Base-by-base conservation (phyloP, 2,329 filamentous ascomycete species). In the Sporothrix pseudoabietina region DNA sequence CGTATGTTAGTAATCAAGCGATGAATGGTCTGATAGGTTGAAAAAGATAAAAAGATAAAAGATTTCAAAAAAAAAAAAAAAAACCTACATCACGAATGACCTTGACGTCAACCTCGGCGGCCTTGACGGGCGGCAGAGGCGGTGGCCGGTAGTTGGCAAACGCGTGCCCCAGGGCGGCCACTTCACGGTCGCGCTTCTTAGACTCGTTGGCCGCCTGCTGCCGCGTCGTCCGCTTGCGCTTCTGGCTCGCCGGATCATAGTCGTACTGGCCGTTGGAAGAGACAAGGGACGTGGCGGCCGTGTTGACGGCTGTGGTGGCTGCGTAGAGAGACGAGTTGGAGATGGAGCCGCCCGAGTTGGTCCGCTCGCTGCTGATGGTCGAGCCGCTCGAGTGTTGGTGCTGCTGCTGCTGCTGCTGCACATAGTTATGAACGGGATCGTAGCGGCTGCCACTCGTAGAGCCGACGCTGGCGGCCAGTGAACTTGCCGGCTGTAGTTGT, bases 61-160 rank as follows among this genome's bases (percentile, higher is more conserved):
- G 26, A 26, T n/a, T n/a, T n/a, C n/a, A n/a, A 26, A 26, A 26
- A 2, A 26, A 26, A 26, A 2, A 26, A 26, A 26, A 26, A 26
- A 26, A 26, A 41, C 85, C 88, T 86, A 92, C 90, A 81, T 92
- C 90, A 75, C 83, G 82, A 57, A 91, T 85, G 61, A 88, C 84
- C 74, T 88, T 86, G 61, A 92, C 89, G 68, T 85, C 82, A 8
- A 95, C 92, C 75, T 95, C 92, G 78, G 91, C 90, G 26, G 94
- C 93, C 85, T 99, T 98, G 84, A 96, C 94, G 4, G 93, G 91
- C 3, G 95, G 95, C 76, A 93, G 92, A 0, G 93, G 90, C 7
- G 95, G 96, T 59, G 96, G 94, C 69, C 94, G 88, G 80, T 98
- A 98, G 76, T 89, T 92, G 76, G 90, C 86, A 79, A 91, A 93